These are phyloP conservation scores for Tetrapisispora fleetii DNA, from an alignment of 805 yeast species.

Conservation along the genomic window DNA sequence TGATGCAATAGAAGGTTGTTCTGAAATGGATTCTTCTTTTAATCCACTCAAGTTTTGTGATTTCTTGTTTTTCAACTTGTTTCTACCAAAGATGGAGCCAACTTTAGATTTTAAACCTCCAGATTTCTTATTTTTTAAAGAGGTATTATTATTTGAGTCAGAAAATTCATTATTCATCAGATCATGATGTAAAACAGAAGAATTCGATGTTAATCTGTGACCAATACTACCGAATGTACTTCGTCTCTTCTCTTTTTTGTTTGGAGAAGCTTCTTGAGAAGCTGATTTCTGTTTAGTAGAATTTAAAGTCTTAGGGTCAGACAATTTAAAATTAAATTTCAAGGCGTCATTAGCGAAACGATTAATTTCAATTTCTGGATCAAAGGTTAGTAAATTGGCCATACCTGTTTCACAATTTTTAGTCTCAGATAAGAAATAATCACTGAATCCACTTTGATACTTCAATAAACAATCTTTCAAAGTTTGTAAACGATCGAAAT, in stretches of 20 bases:
- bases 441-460: conserved; percentile 53
- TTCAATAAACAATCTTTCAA: conserved; percentile 59
- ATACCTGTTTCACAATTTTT: conserved; percentile 53
- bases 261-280: neutral
- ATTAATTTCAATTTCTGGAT: conserved; percentile 49
- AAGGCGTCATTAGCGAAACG: conserved; percentile 41
- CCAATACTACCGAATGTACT: conserved; percentile 23
- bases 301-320: neutral
- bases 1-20: neutral
- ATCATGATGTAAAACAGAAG: conserved; percentile 26
- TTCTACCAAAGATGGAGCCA: conserved; percentile 67
- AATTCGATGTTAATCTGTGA: conserved; percentile 22
- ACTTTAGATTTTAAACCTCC: conserved; percentile 53
- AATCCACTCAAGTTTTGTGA: conserved; percentile 3
- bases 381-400: conserved; percentile 54
- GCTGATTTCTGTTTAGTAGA: neutral
- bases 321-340: conserved; percentile 17
- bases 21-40: neutral
- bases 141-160: conserved; percentile 20
- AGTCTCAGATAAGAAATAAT: conserved; percentile 38
- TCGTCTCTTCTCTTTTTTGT: conserved; percentile 17
- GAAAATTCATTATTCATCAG: conserved; percentile 26
- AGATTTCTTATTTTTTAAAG: conserved; percentile 26
- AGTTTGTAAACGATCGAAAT: conserved; percentile 48
- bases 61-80: conserved; percentile 35